Percentiles rank a stretch among this genome's conserved stretches.
phyloP scores from a whole-genome alignment of 129 eudicot genomes.

The Smallanthus sonchifolius region DNA sequence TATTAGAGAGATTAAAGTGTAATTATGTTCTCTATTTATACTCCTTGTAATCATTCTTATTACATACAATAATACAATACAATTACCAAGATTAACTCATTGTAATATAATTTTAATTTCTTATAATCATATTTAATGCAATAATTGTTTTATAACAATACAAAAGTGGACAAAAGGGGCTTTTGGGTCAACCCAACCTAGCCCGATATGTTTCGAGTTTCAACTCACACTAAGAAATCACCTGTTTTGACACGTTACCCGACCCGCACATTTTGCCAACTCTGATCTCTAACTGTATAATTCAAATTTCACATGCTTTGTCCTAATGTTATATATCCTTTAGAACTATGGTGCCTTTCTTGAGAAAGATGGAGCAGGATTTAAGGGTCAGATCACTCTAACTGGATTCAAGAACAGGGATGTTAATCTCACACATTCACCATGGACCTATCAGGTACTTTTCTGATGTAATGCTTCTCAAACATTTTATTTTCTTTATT shows the following conservation, averaged over 20 bases:
- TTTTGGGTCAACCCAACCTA: neutral
- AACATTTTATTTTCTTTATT: neutral
- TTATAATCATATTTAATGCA: neutral
- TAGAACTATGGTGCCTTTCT: conserved; percentile 93
- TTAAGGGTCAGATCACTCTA: conserved; percentile 72
- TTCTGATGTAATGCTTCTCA: conserved; percentile 18
- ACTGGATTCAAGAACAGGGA: conserved; percentile 66
- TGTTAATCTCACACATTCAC: conserved; percentile 52
- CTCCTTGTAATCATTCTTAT: too few relatives aligned
- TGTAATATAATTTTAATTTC: neutral
- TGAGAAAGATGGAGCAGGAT: conserved; percentile 97
- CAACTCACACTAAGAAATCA: neutral
- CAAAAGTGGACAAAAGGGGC: neutral
- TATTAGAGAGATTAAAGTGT: too few relatives aligned
- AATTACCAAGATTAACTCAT: too few relatives aligned
- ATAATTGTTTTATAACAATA: neutral
- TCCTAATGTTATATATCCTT: conserved; percentile 16
- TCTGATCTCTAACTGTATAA: neutral
- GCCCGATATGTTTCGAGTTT: neutral
- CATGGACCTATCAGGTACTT: conserved; percentile 93
- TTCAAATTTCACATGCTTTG: conserved; percentile 1
- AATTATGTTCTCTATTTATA: too few relatives aligned
- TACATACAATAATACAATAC: too few relatives aligned
- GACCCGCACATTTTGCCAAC: neutral
- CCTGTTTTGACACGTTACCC: neutral